A percentile compares a stretch with the other conserved stretches of the same genome.
These are phyloP conservation scores for Penicillium occitanis DNA, from an alignment of 2,329 filamentous ascomycete species.

Conservation along the genomic window DNA sequence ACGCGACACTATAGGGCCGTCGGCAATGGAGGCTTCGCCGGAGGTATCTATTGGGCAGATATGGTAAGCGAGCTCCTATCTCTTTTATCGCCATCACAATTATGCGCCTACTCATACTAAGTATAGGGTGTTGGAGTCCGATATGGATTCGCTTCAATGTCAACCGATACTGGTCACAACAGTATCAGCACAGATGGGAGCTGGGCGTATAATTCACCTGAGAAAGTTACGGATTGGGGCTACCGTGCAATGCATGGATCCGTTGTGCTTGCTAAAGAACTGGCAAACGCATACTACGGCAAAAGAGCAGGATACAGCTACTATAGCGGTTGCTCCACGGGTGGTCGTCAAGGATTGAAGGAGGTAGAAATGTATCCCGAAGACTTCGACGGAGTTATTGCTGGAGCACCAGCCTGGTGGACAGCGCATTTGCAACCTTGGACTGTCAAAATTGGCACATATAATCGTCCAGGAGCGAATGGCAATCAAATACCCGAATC, in stretches of 20 bases:
- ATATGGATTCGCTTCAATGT: slow-evolving; percentile 13
- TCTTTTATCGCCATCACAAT: neutral
- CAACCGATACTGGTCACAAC: slow-evolving; percentile 10
- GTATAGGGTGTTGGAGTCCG: neutral
- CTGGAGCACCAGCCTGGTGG: slow-evolving; percentile 51
- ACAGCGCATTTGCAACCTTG: slow-evolving; percentile 49
- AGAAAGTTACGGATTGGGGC: slow-evolving; percentile 11
- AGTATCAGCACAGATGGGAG: slow-evolving; percentile 1
- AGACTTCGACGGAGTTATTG: slow-evolving; percentile 14
- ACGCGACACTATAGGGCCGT: neutral
- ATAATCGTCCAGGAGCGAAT: slow-evolving; percentile 42
- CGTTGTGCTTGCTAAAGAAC: neutral
- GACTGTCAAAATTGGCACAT: slow-evolving; percentile 47
- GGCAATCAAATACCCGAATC: slow-evolving; percentile 42
- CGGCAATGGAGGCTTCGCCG: slow-evolving; percentile 11
- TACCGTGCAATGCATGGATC: slow-evolving; percentile 13
- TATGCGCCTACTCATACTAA: neutral
- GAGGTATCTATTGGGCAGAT: slow-evolving; percentile 10
- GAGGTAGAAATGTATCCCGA: slow-evolving; percentile 8
- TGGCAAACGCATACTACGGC: slow-evolving; percentile 1
- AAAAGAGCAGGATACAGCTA: neutral
- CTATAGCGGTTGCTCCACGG: slow-evolving; percentile 13
- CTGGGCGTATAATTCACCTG: slow-evolving; percentile 7
- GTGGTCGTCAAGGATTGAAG: slow-evolving; percentile 8
- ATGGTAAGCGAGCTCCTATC: neutral